A percentile compares a stretch with the other conserved stretches of the same genome.
phyloP scores from a whole-genome alignment of 352 stramenopile genomes.

The Phytophthora nicotianae region DNA sequence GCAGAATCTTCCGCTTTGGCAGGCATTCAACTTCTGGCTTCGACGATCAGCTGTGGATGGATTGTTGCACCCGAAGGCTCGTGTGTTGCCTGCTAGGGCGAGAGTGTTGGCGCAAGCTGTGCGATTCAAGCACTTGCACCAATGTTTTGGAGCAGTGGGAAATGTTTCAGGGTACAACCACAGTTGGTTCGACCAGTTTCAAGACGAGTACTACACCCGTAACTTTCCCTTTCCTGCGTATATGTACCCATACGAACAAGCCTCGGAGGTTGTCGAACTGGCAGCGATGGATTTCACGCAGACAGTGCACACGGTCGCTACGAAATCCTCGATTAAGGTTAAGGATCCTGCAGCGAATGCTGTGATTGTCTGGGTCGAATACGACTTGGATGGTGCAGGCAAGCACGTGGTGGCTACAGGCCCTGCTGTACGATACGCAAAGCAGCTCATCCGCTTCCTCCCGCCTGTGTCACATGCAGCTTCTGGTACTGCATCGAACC shows the following conservation, averaged over 20 bases:
- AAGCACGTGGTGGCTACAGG: conserved; percentile 59
- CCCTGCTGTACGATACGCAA: conserved; percentile 61
- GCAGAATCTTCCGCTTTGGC: conserved; percentile 84
- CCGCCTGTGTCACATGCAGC: conserved; percentile 10
- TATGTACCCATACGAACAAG: conserved; percentile 72
- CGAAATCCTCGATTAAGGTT: conserved; percentile 16
- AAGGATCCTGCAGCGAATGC: conserved; percentile 44
- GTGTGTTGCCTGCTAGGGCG: conserved; percentile 54
- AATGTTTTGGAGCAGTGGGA: conserved; percentile 79
- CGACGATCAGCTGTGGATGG: conserved; percentile 57
- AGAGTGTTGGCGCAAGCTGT: conserved; percentile 66
- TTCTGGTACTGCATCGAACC: conserved; percentile 3
- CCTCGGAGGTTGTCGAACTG: conserved; percentile 51
- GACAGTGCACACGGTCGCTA: conserved; percentile 41
- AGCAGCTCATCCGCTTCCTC: conserved; percentile 82
- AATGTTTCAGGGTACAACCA: conserved; percentile 78
- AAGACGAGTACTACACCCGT: conserved; percentile 67
- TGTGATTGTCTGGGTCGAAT: conserved; percentile 81
- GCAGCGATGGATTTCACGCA: conserved; percentile 52
- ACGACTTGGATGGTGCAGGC: conserved; percentile 49
- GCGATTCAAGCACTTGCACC: conserved; percentile 72
- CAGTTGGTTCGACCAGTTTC: conserved; percentile 73
- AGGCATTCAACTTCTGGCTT: conserved; percentile 87
- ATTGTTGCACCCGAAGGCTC: conserved; percentile 44
- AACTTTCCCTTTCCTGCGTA: conserved; percentile 84